Evolutionary conservation across 768 basidiomycete genomes (phyloP), one percentile per base, ranked within the genome.

Genomic region (Albatrellus ellisii): DNA sequence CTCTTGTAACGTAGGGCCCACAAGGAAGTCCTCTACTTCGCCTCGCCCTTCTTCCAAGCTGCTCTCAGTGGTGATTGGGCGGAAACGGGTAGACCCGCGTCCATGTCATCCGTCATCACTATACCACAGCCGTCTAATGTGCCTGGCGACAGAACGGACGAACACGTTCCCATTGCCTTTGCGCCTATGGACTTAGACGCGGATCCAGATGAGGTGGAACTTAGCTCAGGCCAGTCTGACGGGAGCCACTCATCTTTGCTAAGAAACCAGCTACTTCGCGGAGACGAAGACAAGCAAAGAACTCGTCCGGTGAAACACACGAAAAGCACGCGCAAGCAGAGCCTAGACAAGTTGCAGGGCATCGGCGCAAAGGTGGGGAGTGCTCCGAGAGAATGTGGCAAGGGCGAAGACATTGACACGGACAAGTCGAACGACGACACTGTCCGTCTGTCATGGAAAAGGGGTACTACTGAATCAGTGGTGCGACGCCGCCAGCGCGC

Each of bases 41-140:
- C 89, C 4, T 91, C 88, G n/a, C 87, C 90, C 0, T 94, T 94
- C 68, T 94, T 94, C 58, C 81, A 91, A 59, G 87, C 86, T 14
- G 80, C 88, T 7, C 65, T 94, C 36, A 86, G 86, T 51, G 90
- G 90, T 6, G 75, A 85, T 54, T 94, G 90, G 90, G 83, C 84
- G 10, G 90, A 94, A 62, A 91, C 81, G 5, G 82, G 79, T 26
- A 70, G 83, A 28, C 83, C 80, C 15, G 72, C 67, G 18, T 87
- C 82, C 43, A 75, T 82, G 68, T 85, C 80, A 20, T 87, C 85
- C 37, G 68, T 87, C 25, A 81, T 88, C 54, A 88, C 87, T 17
- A 83, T 90, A 40, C 81, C 84, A 2, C 82, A 86, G 51, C 77
- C 79, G 0, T 77, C 78, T 3, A 59, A 68, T 12, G 59, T 73